phyloP scores from a whole-genome alignment of 495 filamentous ascomycete genomes.

The Hypoxylon fragiforme region DNA sequence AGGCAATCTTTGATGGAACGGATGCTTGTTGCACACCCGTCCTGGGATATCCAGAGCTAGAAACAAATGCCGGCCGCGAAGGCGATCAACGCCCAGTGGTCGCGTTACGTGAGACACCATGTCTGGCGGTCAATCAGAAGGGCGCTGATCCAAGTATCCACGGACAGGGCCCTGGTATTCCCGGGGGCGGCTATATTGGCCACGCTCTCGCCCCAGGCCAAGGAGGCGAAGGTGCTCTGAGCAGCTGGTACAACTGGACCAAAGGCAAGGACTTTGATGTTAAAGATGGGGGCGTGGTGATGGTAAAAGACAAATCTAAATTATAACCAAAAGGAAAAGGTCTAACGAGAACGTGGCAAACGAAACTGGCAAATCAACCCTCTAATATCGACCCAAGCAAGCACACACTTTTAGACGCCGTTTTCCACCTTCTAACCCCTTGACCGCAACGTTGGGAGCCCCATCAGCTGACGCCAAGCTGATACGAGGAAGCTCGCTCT shows the following conservation, averaged over 20 bases:
- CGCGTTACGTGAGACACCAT: conserved; percentile 67
- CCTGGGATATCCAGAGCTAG: conserved; percentile 71
- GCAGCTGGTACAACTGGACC: conserved; percentile 78
- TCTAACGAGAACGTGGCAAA: background rate
- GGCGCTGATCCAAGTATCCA: conserved; percentile 35
- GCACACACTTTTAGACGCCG: background rate
- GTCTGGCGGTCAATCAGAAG: conserved; percentile 52
- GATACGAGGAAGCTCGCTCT: background rate
- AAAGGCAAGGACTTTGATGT: conserved; percentile 69
- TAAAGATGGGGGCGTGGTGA: conserved; percentile 60
- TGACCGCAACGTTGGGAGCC: background rate
- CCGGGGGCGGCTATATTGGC: conserved; percentile 66
- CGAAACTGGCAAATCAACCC: no score
- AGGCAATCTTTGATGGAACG: conserved; percentile 78
- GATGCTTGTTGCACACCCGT: conserved; percentile 94
- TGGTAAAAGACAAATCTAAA: conserved; percentile 55
- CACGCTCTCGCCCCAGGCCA: conserved; percentile 62
- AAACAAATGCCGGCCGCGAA: conserved; percentile 53
- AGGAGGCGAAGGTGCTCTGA: conserved; percentile 71
- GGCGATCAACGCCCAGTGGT: conserved; percentile 80
- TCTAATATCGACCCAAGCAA: no score
- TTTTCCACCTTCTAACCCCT: conserved; percentile 5
- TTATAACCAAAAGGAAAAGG: conserved; percentile 42
- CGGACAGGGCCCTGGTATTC: conserved; percentile 54
- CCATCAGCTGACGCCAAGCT: background rate